These are phyloP conservation scores for Aurantiochytrium sp. DNA, from an alignment of 108 stramenopile genomes.

Conservation along the genomic window DNA sequence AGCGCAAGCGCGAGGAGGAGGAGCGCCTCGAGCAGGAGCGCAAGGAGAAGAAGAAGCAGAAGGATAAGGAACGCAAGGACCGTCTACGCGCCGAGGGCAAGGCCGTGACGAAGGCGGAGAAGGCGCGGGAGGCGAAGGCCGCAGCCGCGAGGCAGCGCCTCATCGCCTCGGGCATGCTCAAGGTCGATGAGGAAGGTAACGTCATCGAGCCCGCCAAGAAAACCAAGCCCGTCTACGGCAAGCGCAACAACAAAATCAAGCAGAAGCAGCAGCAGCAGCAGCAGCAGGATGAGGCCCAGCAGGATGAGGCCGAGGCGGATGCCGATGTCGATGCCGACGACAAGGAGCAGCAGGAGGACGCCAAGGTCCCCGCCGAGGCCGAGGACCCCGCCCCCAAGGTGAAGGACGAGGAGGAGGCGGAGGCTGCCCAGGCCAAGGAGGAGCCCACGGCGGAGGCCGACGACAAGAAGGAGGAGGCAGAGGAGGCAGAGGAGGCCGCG, in stretches of 20 bases:
- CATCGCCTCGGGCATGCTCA: neutral
- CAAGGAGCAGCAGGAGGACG: neutral
- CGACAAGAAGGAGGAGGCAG: neutral
- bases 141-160: neutral
- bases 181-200: slow-evolving; percentile 7
- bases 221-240: neutral
- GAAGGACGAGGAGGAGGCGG: neutral
- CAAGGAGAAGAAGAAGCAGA: slow-evolving; percentile 19
- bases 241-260: slow-evolving; percentile 13
- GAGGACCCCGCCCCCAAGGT: slow-evolving; percentile 40
- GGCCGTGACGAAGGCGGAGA: neutral
- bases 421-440: neutral
- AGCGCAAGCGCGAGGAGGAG: neutral
- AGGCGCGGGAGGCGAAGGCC: slow-evolving; percentile 16
- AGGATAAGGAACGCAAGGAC: slow-evolving; percentile 21
- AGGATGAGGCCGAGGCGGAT: slow-evolving; percentile 4
- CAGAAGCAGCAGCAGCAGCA: slow-evolving; percentile 21
- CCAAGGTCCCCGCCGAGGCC: slow-evolving; percentile 34
- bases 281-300: neutral
- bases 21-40: neutral
- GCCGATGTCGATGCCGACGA: neutral
- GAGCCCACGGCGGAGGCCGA: slow-evolving; percentile 21
- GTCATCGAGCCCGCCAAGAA: neutral
- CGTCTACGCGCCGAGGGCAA: neutral
- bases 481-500: neutral